Conservation (phyloP, 75 land plant species). For the Pinus albicaulis region DNA sequence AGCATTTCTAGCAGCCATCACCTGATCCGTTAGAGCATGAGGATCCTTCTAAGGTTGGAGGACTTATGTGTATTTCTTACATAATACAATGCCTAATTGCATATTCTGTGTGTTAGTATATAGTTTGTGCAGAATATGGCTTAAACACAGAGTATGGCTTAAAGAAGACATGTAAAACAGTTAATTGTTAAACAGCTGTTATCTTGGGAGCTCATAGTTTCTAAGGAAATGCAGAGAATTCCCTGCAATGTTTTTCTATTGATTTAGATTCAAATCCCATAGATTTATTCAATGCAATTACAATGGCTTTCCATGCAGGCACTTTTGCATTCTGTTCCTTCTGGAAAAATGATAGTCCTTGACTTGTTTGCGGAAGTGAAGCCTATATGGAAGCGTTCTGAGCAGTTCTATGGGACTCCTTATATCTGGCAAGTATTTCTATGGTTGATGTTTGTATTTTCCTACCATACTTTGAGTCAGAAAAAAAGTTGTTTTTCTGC, state of each 20-base stretch:
- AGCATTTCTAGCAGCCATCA: no score
- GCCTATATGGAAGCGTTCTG: conserved; percentile 84
- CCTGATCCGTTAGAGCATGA: no score
- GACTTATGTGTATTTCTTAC: no score
- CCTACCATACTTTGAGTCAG: background rate
- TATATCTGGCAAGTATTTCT: conserved; percentile 70
- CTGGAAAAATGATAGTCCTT: conserved; percentile 94
- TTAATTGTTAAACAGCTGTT: background rate
- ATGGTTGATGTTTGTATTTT: background rate
- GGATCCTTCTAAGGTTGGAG: no score
- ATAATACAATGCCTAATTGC: no score
- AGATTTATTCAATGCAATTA: background rate
- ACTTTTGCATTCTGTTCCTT: conserved; percentile 93
- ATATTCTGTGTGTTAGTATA: no score
- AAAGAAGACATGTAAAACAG: background rate
- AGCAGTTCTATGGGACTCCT: conserved; percentile 93
- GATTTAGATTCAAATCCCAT: background rate
- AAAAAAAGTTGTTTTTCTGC: background rate
- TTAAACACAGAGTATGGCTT: background rate
- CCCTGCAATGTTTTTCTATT: background rate
- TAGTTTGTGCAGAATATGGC: no score
- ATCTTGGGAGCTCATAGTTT: background rate
- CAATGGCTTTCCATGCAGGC: conserved; percentile 49
- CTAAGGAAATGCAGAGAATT: background rate
- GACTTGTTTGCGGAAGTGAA: conserved; percentile 97